phyloP scores from a whole-genome alignment of 1,284 basidiomycete species.

The Naganishia albida region DNA sequence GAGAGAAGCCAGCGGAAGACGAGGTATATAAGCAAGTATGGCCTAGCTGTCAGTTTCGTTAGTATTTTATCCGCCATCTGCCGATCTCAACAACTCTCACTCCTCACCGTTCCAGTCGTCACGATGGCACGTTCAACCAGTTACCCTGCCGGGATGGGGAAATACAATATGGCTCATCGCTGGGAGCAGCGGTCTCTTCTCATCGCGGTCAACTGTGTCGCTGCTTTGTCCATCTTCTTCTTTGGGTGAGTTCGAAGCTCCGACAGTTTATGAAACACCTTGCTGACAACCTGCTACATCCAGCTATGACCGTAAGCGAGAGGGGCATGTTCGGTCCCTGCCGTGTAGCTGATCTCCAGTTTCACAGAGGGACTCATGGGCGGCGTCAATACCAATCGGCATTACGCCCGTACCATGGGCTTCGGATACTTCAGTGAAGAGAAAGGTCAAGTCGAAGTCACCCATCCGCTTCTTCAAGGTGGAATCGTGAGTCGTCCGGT shows the following conservation, averaged over 20 bases:
- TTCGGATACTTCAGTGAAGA: constrained; percentile 38
- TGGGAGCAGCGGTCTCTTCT: constrained; percentile 35
- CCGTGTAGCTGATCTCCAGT: too few species aligned
- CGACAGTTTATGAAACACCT: too few species aligned
- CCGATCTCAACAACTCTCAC: too few species aligned
- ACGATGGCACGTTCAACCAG: background rate
- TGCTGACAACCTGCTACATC: background rate
- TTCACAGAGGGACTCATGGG: constrained; percentile 37
- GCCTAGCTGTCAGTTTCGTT: too few species aligned
- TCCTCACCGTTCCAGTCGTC: too few species aligned
- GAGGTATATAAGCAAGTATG: too few species aligned
- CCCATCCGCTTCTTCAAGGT: constrained; percentile 20
- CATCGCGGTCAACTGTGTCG: constrained; percentile 39
- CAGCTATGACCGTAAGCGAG: constrained; percentile 4
- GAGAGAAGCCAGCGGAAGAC: too few species aligned
- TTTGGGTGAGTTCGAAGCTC: constrained; percentile 38
- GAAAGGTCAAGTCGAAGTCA: constrained; percentile 5
- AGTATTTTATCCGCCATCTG: too few species aligned
- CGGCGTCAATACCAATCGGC: constrained; percentile 39
- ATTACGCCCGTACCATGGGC: constrained; percentile 39
- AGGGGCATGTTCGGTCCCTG: too few species aligned
- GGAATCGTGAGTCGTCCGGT: constrained; percentile 12
- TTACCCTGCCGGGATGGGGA: constrained; percentile 6
- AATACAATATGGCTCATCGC: constrained; percentile 34
- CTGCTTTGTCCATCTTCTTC: constrained; percentile 40